These are phyloP conservation scores for Backusella tuberculispora DNA, from an alignment of 192 early-diverging fungal genomes.

Conservation along the genomic window DNA sequence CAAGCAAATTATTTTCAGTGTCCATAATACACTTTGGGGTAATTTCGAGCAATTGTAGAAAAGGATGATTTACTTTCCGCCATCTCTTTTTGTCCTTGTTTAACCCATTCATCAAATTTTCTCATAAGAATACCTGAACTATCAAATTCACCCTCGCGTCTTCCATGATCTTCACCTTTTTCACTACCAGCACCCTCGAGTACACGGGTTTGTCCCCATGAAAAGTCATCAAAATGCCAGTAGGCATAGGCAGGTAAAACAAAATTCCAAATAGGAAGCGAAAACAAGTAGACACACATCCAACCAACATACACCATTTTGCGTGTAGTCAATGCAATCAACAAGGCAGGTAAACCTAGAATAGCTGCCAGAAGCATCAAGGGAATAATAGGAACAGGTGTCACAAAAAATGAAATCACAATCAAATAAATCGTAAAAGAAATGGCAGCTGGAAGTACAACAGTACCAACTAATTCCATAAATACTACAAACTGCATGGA, in stretches of 20 bases:
- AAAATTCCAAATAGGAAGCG: slow-evolving; percentile 84
- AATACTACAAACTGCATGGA: slow-evolving; percentile 97
- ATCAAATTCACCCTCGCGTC: slow-evolving; percentile 76
- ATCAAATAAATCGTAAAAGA: slow-evolving; percentile 83
- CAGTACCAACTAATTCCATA: slow-evolving; percentile 91
- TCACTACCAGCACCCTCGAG: slow-evolving; percentile 57
- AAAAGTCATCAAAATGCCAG: slow-evolving; percentile 91
- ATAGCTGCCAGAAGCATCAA: slow-evolving; percentile 78
- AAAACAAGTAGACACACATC: slow-evolving; percentile 66
- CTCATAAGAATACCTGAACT: slow-evolving; percentile 74
- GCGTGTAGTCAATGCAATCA: slow-evolving; percentile 87
- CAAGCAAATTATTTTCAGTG: slow-evolving; percentile 11
- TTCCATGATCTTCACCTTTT: slow-evolving; percentile 64
- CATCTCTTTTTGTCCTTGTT: slow-evolving; percentile 22
- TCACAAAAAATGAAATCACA: slow-evolving; percentile 73
- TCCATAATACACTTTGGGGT: slow-evolving; percentile 34
- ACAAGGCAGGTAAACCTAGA: slow-evolving; percentile 86
- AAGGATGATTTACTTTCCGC: slow-evolving; percentile 14
- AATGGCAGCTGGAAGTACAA: slow-evolving; percentile 90
- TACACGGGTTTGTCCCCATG: slow-evolving; percentile 81
- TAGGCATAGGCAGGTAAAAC: slow-evolving; percentile 76
- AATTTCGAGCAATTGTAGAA: slow-evolving; percentile 22
- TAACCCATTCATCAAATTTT: slow-evolving; percentile 70
- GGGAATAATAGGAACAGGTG: slow-evolving; percentile 59
- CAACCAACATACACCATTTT: slow-evolving; percentile 87